phyloP scores from a whole-genome alignment of 1,284 basidiomycete species.

The Apiotrichum mycotoxinovorans region DNA sequence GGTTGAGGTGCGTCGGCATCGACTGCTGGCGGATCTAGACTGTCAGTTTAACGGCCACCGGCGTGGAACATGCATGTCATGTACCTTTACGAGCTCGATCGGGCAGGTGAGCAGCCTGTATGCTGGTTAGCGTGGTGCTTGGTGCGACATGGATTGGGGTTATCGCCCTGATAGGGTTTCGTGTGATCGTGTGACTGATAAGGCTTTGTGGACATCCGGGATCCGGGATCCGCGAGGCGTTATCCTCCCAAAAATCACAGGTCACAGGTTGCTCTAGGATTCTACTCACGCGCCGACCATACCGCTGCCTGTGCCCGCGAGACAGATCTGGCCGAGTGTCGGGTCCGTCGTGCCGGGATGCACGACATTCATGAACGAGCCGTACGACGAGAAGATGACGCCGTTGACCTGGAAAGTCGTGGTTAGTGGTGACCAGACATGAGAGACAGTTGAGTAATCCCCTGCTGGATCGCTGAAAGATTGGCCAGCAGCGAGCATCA shows the following conservation, averaged over 20 bases:
- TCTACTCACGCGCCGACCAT: conserved; percentile 66
- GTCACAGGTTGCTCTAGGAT: too few species aligned
- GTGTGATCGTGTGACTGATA: neutral
- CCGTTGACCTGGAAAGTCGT: conserved; percentile 46
- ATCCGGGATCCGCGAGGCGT: neutral
- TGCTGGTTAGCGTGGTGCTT: neutral
- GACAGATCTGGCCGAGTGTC: conserved; percentile 58
- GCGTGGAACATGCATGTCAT: neutral
- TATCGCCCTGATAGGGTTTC: neutral
- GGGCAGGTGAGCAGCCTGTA: conserved; percentile 70
- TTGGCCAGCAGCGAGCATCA: too few species aligned
- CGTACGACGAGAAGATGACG: conserved; percentile 48
- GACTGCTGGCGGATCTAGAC: conserved; percentile 64
- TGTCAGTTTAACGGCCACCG: too few species aligned
- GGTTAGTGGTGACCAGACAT: too few species aligned
- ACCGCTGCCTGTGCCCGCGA: conserved; percentile 74
- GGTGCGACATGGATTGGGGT: too few species aligned
- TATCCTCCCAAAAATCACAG: too few species aligned
- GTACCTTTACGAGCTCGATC: conserved; percentile 71
- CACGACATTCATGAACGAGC: conserved; percentile 45
- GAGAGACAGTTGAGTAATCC: too few species aligned
- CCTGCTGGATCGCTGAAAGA: too few species aligned
- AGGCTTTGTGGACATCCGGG: neutral
- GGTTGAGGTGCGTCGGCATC: conserved; percentile 47
- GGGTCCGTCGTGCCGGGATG: conserved; percentile 25